phyloP scores from a whole-genome alignment of 441 rosid species.

The Adansonia gregorii region DNA sequence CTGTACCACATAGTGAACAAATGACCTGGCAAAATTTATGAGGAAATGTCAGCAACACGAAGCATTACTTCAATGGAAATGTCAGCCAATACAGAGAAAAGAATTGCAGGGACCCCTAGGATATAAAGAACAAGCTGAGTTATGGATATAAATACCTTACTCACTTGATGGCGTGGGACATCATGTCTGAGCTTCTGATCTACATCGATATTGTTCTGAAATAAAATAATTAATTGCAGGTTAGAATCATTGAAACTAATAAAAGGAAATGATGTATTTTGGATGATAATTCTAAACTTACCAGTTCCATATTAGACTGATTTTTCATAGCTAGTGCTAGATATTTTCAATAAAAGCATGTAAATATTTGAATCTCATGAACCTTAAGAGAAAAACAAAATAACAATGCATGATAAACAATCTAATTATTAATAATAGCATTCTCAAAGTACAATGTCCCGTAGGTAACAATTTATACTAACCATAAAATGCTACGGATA shows the following conservation, averaged over 20 bases:
- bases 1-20: slow-evolving; percentile 82
- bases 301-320: slow-evolving; percentile 9
- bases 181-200: slow-evolving; percentile 74
- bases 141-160: slow-evolving; percentile 43
- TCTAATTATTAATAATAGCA: neutral
- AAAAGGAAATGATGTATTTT: neutral
- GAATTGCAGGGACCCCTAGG: neutral
- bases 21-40: slow-evolving; percentile 55
- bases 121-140: neutral
- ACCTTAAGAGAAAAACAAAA: neutral
- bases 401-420: no score
- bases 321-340: neutral
- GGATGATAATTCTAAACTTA: neutral
- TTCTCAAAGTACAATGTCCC: neutral
- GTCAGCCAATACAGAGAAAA: neutral
- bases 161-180: slow-evolving; percentile 73
- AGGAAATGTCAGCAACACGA: slow-evolving; percentile 15
- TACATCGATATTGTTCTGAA: slow-evolving; percentile 66
- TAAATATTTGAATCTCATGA: neutral
- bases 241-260: neutral
- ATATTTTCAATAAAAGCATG: neutral
- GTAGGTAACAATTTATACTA: neutral
- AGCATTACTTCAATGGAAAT: neutral
- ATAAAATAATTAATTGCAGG: neutral
- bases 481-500: neutral